Conservation (phyloP, 2,329 filamentous ascomycete genomes). For the Zymoseptoria brevis region DNA sequence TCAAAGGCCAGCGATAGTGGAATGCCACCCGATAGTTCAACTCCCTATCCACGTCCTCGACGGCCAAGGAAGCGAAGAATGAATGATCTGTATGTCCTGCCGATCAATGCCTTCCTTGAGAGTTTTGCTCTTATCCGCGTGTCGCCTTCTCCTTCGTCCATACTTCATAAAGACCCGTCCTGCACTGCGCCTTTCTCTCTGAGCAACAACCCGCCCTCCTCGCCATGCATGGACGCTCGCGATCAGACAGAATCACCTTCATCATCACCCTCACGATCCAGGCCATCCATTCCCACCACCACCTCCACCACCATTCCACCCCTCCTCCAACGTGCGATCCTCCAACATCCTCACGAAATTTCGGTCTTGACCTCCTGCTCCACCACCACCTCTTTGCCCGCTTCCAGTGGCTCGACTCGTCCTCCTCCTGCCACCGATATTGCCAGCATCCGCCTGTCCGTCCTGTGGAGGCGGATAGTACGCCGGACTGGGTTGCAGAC, state of each 20-base stretch:
- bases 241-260: not conserved
- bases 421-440: slow-evolving; percentile 66
- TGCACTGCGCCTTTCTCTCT: not conserved
- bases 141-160: not conserved
- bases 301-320: slow-evolving; percentile 41
- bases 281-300: slow-evolving; percentile 16
- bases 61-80: not conserved
- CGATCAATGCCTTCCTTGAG: not conserved
- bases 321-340: slow-evolving; percentile 87
- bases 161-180: not conserved
- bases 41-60: no score
- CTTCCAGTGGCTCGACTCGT: slow-evolving; percentile 39
- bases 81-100: not conserved
- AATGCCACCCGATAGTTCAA: no score
- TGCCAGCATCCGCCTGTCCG: slow-evolving; percentile 59
- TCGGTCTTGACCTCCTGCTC: slow-evolving; percentile 46
- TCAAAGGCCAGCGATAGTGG: no score
- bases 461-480: slow-evolving; percentile 94
- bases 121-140: not conserved
- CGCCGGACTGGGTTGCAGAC: slow-evolving; percentile 87
- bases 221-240: not conserved
- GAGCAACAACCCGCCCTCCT: not conserved
- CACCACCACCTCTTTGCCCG: slow-evolving; percentile 36
- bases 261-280: slow-evolving; percentile 6
- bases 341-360: slow-evolving; percentile 95